phyloP scores from a whole-genome alignment of 2,329 filamentous ascomycete species.

The Boeremia exigua region DNA sequence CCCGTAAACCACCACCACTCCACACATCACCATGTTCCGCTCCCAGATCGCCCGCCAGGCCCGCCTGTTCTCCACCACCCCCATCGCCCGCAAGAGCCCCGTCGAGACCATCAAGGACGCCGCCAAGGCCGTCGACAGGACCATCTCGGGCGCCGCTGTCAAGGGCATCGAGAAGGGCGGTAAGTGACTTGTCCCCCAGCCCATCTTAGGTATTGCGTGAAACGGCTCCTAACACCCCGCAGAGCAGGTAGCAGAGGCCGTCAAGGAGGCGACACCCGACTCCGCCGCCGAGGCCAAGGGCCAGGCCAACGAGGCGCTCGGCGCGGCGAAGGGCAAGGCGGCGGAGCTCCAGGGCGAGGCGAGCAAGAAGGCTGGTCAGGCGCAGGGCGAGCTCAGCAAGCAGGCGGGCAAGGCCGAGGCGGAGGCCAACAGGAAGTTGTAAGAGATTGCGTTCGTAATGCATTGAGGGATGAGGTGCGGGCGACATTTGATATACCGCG shows the following conservation, averaged over 20 bases:
- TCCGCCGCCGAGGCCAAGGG: slow-evolving; percentile 46
- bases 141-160: slow-evolving; percentile 61
- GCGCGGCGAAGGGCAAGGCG: slow-evolving; percentile 49
- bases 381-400: slow-evolving; percentile 54
- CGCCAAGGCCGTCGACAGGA: slow-evolving; percentile 63
- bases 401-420: slow-evolving; percentile 50
- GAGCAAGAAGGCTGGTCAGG: slow-evolving; percentile 49
- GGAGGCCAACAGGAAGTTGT: slow-evolving; percentile 50
- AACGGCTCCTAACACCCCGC: slow-evolving; percentile 22
- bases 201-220: too few species aligned
- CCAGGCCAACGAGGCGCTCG: slow-evolving; percentile 38
- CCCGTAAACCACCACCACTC: slow-evolving; percentile 6
- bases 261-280: slow-evolving; percentile 45
- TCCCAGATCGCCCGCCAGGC: slow-evolving; percentile 52
- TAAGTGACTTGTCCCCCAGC: slow-evolving; percentile 49
- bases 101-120: slow-evolving; percentile 64
- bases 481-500: slow-evolving; percentile 10
- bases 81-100: slow-evolving; percentile 57
- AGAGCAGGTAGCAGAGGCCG: slow-evolving; percentile 59
- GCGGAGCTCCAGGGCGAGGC: slow-evolving; percentile 49
- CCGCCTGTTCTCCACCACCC: slow-evolving; percentile 62
- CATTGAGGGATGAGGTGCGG: neutral
- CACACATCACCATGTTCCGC: slow-evolving; percentile 53
- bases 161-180: slow-evolving; percentile 68
- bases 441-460: neutral